Conservation (phyloP, 2,329 filamentous ascomycete species). For the Monosporascus sp. region DNA sequence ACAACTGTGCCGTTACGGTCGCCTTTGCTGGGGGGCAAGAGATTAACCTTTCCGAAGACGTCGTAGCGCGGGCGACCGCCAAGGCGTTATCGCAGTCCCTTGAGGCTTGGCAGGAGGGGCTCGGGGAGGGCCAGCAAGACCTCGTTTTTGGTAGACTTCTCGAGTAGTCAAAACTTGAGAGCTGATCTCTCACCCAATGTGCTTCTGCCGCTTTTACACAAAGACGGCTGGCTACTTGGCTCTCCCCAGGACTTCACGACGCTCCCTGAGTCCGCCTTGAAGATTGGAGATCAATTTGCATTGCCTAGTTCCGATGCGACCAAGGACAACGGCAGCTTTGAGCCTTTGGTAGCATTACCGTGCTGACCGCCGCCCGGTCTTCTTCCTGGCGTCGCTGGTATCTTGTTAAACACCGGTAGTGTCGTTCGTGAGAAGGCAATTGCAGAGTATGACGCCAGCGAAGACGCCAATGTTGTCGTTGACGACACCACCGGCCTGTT, state of each 20-base stretch:
- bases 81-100: not conserved
- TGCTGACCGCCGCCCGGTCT: not conserved
- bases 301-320: too few species aligned
- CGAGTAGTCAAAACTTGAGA: not conserved
- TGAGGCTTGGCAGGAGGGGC: conserved; percentile 3
- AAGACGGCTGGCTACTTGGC: conserved; percentile 13
- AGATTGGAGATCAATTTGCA: not conserved
- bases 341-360: not conserved
- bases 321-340: not conserved
- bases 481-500: conserved; percentile 14
- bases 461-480: conserved; percentile 9
- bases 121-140: conserved; percentile 3
- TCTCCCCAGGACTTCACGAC: conserved; percentile 3
- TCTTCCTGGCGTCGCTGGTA: conserved; percentile 2
- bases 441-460: conserved; percentile 1
- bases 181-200: not conserved
- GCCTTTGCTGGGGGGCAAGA: conserved; percentile 3
- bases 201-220: conserved; percentile 2
- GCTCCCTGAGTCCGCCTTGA: conserved; percentile 2
- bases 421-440: conserved; percentile 3
- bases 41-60: not conserved
- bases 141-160: conserved; percentile 6
- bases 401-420: conserved; percentile 3
- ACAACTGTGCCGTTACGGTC: conserved; percentile 4
- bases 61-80: conserved; percentile 3